Percentiles rank a stretch among this genome's conserved stretches.
Evolutionary conservation across 2,329 filamentous ascomycete genomes (phyloP).

Genomic region (Cladosporium velox): DNA sequence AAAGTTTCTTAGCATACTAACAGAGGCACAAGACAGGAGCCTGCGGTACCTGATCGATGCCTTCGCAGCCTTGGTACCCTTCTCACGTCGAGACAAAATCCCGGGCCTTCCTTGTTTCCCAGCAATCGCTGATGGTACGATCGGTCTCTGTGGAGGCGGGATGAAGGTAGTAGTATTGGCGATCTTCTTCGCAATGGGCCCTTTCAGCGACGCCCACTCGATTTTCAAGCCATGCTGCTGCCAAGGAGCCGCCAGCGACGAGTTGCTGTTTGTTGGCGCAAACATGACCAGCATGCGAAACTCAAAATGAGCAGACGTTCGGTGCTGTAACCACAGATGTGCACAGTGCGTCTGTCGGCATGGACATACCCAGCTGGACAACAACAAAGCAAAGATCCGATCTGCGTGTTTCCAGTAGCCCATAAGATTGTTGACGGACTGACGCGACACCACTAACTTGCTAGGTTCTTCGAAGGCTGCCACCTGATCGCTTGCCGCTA

Average conservation of each 20-base stretch:
- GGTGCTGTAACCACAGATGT: neutral
- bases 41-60: neutral
- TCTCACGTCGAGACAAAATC: neutral
- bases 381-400: conserved; percentile 18
- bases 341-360: conserved; percentile 12
- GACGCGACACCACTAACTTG: neutral
- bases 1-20: neutral
- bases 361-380: conserved; percentile 12
- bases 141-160: neutral
- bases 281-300: neutral
- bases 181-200: neutral
- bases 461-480: neutral
- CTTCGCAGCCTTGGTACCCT: neutral
- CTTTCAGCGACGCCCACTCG: neutral
- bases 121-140: neutral
- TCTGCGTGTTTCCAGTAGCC: conserved; percentile 24
- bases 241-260: neutral
- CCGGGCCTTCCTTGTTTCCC: neutral
- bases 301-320: neutral
- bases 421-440: conserved; percentile 7
- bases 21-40: neutral
- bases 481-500: neutral
- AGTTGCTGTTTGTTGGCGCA: neutral
- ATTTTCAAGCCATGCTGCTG: neutral
- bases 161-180: neutral